Conservation (phyloP, 2,329 filamentous ascomycete genomes). For the Ceratocystis papillata region DNA sequence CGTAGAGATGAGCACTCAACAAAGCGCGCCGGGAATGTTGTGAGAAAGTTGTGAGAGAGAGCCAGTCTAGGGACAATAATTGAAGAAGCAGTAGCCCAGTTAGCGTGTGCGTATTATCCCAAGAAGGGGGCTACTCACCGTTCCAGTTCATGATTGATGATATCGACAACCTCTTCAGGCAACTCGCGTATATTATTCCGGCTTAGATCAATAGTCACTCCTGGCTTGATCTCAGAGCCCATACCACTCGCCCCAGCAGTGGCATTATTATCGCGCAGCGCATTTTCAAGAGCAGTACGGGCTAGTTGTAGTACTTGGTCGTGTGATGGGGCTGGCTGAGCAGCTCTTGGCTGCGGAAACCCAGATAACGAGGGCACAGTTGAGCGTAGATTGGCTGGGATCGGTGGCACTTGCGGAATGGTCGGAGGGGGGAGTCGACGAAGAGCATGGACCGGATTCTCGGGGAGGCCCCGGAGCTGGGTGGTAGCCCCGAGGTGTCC, state of each 20-base stretch:
- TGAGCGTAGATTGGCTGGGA: constrained; percentile 27
- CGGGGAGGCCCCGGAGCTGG: constrained; percentile 34
- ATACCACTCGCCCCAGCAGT: constrained; percentile 49
- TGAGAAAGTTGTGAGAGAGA: constrained; percentile 67
- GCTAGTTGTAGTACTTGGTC: constrained; percentile 54
- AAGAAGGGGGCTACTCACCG: constrained; percentile 38
- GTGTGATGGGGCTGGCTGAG: constrained; percentile 38
- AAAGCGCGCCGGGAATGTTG: constrained; percentile 58
- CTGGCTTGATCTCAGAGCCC: constrained; percentile 50
- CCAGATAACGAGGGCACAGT: constrained; percentile 27
- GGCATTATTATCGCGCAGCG: constrained; percentile 55
- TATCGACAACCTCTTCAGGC: constrained; percentile 62
- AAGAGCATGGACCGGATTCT: constrained; percentile 32
- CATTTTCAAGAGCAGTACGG: constrained; percentile 55
- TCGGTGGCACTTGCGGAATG: constrained; percentile 33
- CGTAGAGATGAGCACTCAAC: constrained; percentile 66
- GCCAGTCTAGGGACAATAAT: constrained; percentile 47
- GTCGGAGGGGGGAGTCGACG: constrained; percentile 31
- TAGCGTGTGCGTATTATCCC: neutral
- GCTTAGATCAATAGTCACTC: constrained; percentile 68
- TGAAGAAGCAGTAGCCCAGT: neutral
- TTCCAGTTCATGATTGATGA: constrained; percentile 64
- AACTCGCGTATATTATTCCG: constrained; percentile 61
- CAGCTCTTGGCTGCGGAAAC: constrained; percentile 26
- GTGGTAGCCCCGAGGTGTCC: constrained; percentile 30